Evolutionary conservation across 495 filamentous ascomycete species (phyloP), one percentile per base, ranked within the genome.

Genomic region (Penicillium lividum): DNA sequence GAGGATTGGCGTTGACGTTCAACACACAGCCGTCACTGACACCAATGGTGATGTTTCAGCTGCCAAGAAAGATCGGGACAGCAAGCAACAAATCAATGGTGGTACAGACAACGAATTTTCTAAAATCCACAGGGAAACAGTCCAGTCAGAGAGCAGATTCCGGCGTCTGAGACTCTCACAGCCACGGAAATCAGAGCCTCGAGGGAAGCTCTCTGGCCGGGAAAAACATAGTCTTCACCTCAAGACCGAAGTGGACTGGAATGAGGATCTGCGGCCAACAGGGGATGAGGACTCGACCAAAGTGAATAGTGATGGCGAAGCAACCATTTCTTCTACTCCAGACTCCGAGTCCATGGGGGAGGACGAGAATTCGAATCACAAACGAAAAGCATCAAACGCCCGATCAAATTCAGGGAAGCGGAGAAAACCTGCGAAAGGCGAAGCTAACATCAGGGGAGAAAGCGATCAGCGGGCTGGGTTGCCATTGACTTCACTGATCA

Each of bases 231-330:
- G 27, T 11, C 36, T 51, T n/a, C 48, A 51, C 11, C 30, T 59
- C n/a, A 64, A 62, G 42, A 47, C 49, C 1, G 55, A 57, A 16
- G 68, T 77, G 8, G 71, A 74, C 33, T 71, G 68, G 72, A 68
- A 70, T 54, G 69, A 77, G 57, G 72, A 69, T 30, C 53, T 75
- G 16, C 62, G 69, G n/a, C 65, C 65, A 13, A 73, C 66, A 44
- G 64, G 69, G 15, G 64, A 62, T 5, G 64, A 67, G 28, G 33
- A 63, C 30, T 49, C 45, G 15, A 3, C 9, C 9, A 48, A 46
- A 44, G n/a, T 2, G 18, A 27, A 28, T 13, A 47, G 31, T 25
- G 45, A 54, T 28, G 25, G 29, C 10, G 59, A 56, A 42, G 22
- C 53, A 43, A 60, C 62, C 0, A 58, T 47, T 9, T 42, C 65